Evolutionary conservation across 1,284 basidiomycete species (phyloP).

Genomic region (Malassezia furfur): DNA sequence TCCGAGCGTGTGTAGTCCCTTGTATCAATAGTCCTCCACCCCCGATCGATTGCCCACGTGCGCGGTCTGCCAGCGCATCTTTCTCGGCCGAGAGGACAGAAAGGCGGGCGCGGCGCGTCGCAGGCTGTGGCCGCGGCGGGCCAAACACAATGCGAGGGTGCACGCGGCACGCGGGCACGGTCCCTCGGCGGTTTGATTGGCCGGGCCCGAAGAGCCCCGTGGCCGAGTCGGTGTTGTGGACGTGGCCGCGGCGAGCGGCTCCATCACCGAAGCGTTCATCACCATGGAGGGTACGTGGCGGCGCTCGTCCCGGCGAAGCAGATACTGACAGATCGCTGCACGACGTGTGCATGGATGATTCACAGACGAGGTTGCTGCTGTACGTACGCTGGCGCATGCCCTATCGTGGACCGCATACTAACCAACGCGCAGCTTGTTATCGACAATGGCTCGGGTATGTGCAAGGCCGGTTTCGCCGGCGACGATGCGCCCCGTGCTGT

Average conservation of each 20-base stretch:
- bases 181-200: not conserved
- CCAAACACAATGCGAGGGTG: not conserved
- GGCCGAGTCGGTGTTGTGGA: not conserved
- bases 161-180: not conserved
- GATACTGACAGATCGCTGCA: not conserved
- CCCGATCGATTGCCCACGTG: constrained; percentile 3
- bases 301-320: not conserved
- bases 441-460: constrained; percentile 49
- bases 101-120: not conserved
- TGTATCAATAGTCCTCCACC: constrained; percentile 7
- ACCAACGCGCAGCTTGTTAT: constrained; percentile 38
- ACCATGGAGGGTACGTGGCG: constrained; percentile 18
- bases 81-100: constrained; percentile 4
- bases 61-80: constrained; percentile 6
- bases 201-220: not conserved
- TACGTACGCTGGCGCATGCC: constrained; percentile 18
- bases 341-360: not conserved
- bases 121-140: not conserved
- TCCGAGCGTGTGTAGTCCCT: not conserved
- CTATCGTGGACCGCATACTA: not conserved
- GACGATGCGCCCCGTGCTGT: constrained; percentile 69
- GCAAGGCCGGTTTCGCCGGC: constrained; percentile 57
- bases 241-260: no score
- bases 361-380: constrained; percentile 47
- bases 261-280: constrained; percentile 1